Evolutionary conservation across 2,329 filamentous ascomycete genomes (phyloP).

Genomic region (Colletotrichum euphorbiae): DNA sequence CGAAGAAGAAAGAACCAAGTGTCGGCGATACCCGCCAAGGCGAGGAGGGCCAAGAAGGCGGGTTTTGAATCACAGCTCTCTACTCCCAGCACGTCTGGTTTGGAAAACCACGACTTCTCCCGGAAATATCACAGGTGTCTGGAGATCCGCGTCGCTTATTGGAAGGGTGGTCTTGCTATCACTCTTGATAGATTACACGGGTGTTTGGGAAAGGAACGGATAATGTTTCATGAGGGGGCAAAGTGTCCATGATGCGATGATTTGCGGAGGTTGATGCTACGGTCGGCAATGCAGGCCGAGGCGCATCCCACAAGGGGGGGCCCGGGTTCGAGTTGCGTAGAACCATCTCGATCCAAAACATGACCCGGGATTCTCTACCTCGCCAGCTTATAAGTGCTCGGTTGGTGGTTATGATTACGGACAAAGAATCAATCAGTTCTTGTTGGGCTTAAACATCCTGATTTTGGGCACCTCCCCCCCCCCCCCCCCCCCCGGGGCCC

Average conservation of each 20-base stretch:
- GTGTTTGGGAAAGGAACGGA: constrained; percentile 27
- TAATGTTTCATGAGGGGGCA: constrained; percentile 30
- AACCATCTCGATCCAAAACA: constrained; percentile 21
- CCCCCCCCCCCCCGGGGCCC: no score
- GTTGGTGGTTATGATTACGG: neutral
- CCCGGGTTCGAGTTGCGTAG: constrained; percentile 12
- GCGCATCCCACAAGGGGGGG: constrained; percentile 16
- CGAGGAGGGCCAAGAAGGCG: neutral
- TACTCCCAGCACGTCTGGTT: neutral
- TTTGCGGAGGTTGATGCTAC: constrained; percentile 27
- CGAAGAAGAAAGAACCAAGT: neutral
- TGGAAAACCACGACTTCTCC: neutral
- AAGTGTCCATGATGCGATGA: constrained; percentile 37
- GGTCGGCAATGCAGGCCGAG: constrained; percentile 19
- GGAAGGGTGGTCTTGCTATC: neutral
- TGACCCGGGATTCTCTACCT: neutral
- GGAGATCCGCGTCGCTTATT: neutral
- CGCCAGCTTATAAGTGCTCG: neutral
- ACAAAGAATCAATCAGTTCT: constrained; percentile 8
- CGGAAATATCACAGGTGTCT: neutral
- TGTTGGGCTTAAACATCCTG: neutral
- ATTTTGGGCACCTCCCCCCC: no score
- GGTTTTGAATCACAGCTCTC: neutral
- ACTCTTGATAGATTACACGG: constrained; percentile 4
- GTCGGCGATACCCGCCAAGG: constrained; percentile 11